Evolutionary conservation across 2,329 filamentous ascomycete species (phyloP).

Genomic region (Coleophoma cylindrospora): DNA sequence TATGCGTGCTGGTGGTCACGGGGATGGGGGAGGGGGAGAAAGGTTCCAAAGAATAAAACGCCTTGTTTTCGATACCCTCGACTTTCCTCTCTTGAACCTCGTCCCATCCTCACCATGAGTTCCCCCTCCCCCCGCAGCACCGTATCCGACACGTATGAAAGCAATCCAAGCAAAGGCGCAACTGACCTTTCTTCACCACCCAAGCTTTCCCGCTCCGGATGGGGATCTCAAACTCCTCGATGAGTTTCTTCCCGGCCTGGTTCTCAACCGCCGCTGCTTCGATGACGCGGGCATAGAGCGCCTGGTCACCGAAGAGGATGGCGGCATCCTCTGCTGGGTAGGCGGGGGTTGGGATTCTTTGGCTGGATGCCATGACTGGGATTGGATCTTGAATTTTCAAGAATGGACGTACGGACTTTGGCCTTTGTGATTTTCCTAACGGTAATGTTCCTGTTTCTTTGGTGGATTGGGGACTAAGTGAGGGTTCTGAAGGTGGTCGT

Average conservation of each 20-base stretch:
- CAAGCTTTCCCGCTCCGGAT: slow-evolving; percentile 72
- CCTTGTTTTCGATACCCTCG: background rate
- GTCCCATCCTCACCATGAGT: background rate
- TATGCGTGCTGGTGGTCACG: background rate
- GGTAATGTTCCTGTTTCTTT: no score
- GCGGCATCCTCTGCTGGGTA: slow-evolving; percentile 16
- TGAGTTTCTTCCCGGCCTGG: slow-evolving; percentile 14
- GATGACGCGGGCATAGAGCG: slow-evolving; percentile 15
- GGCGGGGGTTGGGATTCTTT: slow-evolving; percentile 2
- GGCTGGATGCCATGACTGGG: background rate
- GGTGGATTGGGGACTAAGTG: no score
- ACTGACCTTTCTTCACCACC: slow-evolving; percentile 47
- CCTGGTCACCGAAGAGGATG: slow-evolving; percentile 18
- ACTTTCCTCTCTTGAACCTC: background rate
- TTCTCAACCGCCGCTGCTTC: slow-evolving; percentile 8
- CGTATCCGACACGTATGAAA: background rate
- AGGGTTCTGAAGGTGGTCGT: no score
- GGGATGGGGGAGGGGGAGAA: background rate
- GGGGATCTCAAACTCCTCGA: slow-evolving; percentile 57
- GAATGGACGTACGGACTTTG: no score
- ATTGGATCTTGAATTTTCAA: no score
- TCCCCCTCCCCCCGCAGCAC: no score
- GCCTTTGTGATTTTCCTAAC: no score
- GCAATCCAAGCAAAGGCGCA: background rate
- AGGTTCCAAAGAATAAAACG: background rate